Base-by-base conservation (phyloP, 1,284 basidiomycete species). In the Singerocomus rubriflavus region DNA sequence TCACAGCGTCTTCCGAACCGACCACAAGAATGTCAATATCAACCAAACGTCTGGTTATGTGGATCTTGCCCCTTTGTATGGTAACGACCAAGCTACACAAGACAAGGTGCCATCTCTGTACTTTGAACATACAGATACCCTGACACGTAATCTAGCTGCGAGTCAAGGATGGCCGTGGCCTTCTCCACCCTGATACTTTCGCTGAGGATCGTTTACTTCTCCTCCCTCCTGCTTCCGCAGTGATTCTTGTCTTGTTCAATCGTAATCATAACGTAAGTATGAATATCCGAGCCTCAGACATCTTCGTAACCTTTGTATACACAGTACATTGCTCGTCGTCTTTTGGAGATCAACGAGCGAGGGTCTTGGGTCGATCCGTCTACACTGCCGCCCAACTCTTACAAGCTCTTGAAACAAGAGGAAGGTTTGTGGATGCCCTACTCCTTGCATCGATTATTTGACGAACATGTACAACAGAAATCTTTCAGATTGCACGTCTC, bases 1-100 rank as follows among this genome's bases (percentile, higher is more conserved):
- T 52, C 90, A 91, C 61, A 85, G 83, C 31, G 80, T 88, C 42
- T 90, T 88, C 76, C 85, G 85, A 39, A 88, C 85, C 0, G 81
- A 80, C 6, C 85, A 88, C 65, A 65, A 63, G 1, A 72, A 88
- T 50, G 74, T 77, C 27, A 78, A 75, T 58, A 85, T 90, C 63
- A 95, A 95, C 69, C 80, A 91, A 62, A 92, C 92, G 7, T 90
- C 88, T 0, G 88, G 88, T 11, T 95, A 95, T 61, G 84, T 93
- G 54, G 93, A 95, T 60, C 78, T 95, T 3, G 79, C 82, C 8
- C 89, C 88, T 0, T 69, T 93, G 26, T 94, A 92, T 60, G 91
- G 90, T 1, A 77, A 82, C 41, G 79, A 80, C 55, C 75, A 84
- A 57, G 72, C 69, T n/a, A 75, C 73, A 11, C 85, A 88, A 63